Evolutionary conservation across 371 early-diverging fungal species (phyloP).

Genomic region (Amoeboaphelidium occidentale): DNA sequence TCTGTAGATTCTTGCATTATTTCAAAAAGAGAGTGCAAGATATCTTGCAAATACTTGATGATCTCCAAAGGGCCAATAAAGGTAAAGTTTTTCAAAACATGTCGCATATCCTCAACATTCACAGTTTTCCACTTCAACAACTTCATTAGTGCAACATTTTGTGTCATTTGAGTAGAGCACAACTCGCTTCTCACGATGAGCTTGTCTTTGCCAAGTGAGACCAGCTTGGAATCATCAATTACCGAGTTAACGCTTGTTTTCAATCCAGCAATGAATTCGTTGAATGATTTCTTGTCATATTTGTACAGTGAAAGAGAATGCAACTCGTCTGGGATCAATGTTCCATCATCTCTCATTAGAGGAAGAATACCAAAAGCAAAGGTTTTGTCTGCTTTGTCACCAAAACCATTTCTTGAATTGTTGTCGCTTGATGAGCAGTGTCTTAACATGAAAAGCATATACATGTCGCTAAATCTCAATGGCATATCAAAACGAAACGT

Average conservation of each 20-base stretch:
- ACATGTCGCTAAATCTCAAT: conserved; percentile 23
- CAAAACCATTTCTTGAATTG: neutral
- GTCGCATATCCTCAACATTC: conserved; percentile 15
- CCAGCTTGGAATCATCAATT: conserved; percentile 8
- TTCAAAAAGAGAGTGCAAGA: conserved; percentile 34
- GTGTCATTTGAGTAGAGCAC: conserved; percentile 37
- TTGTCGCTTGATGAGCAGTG: conserved; percentile 15
- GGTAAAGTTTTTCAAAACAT: conserved; percentile 29
- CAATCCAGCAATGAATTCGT: conserved; percentile 16
- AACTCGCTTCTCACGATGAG: conserved; percentile 24
- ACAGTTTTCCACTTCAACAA: conserved; percentile 30
- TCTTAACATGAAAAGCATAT: conserved; percentile 30
- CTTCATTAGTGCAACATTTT: conserved; percentile 30
- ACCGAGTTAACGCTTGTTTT: conserved; percentile 5
- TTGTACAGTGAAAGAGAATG: conserved; percentile 36
- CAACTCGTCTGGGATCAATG: conserved; percentile 30
- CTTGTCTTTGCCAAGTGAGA: conserved; percentile 23
- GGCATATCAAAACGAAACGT: conserved; percentile 27
- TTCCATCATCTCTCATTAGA: conserved; percentile 22
- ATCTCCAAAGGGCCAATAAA: conserved; percentile 39
- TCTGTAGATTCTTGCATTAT: conserved; percentile 12
- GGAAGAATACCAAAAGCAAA: conserved; percentile 30
- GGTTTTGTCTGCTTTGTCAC: conserved; percentile 1
- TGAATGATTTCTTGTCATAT: conserved; percentile 22
- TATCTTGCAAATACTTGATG: conserved; percentile 34